phyloP scores from a whole-genome alignment of 1,284 basidiomycete genomes.

The Flammula alnicola region DNA sequence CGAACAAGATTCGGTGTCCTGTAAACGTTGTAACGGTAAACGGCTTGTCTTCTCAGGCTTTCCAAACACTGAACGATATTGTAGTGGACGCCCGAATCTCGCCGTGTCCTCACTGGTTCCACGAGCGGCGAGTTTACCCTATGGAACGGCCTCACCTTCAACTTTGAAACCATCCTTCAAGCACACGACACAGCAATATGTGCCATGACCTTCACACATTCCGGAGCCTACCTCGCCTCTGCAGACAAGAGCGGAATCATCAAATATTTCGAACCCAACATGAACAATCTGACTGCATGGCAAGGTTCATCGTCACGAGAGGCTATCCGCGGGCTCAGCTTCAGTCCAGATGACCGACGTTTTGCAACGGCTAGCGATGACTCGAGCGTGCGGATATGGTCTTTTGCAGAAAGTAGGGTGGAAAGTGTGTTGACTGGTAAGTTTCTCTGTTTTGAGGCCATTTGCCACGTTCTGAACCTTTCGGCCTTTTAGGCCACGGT shows the following conservation, averaged over 20 bases:
- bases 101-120: slow-evolving; percentile 92
- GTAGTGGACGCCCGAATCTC: slow-evolving; percentile 96
- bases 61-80: slow-evolving; percentile 5
- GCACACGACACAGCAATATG: slow-evolving; percentile 96
- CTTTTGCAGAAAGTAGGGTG: slow-evolving; percentile 88
- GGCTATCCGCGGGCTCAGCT: slow-evolving; percentile 89
- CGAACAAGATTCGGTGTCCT: slow-evolving; percentile 97
- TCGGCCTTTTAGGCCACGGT: slow-evolving; percentile 71
- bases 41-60: slow-evolving; percentile 4
- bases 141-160: slow-evolving; percentile 99
- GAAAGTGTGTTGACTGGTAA: slow-evolving; percentile 86
- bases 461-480: not conserved
- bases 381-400: slow-evolving; percentile 93
- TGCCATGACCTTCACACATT: slow-evolving; percentile 88
- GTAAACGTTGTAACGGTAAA: slow-evolving; percentile 92
- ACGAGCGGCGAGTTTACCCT: slow-evolving; percentile 98
- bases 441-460: slow-evolving; percentile 21
- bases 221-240: slow-evolving; percentile 89
- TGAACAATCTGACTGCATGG: slow-evolving; percentile 97
- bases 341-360: slow-evolving; percentile 88
- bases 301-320: slow-evolving; percentile 81
- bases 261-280: slow-evolving; percentile 98
- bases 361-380: slow-evolving; percentile 97
- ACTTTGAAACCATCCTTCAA: slow-evolving; percentile 98
- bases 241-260: slow-evolving; percentile 93